phyloP scores from a whole-genome alignment of 768 basidiomycete species.

The Rhodotorula graminis region DNA sequence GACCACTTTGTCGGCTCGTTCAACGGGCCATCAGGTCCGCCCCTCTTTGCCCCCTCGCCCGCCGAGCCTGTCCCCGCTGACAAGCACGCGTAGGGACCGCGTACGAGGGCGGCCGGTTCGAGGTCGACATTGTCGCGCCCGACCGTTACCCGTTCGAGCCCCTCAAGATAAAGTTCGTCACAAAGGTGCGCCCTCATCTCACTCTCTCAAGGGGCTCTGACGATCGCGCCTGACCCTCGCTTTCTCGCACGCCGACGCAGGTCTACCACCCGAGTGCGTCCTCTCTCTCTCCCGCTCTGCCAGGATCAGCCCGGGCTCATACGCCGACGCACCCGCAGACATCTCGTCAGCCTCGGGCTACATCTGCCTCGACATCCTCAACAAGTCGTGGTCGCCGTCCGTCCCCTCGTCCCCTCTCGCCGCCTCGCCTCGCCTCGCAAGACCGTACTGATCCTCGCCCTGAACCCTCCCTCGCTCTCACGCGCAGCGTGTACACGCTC shows the following conservation, averaged over 20 bases:
- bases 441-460: not conserved
- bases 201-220: too few relatives aligned
- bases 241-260: not conserved
- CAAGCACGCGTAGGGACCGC: slow-evolving; percentile 13
- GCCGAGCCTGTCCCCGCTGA: not conserved
- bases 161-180: slow-evolving; percentile 97
- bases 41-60: not conserved
- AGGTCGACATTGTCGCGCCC: slow-evolving; percentile 19
- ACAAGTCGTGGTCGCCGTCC: slow-evolving; percentile 43
- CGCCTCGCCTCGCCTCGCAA: too few relatives aligned
- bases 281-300: not conserved
- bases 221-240: not conserved
- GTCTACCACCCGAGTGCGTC: slow-evolving; percentile 30
- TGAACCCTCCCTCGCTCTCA: slow-evolving; percentile 43
- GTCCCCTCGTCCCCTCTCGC: too few relatives aligned
- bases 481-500: slow-evolving; percentile 69
- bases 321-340: too few relatives aligned
- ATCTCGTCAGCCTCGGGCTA: slow-evolving; percentile 89
- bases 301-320: too few relatives aligned
- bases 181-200: slow-evolving; percentile 44
- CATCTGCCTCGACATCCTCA: slow-evolving; percentile 64
- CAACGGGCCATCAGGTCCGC: slow-evolving; percentile 23
- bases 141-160: slow-evolving; percentile 57
- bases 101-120: slow-evolving; percentile 35
- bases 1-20: slow-evolving; percentile 26